Evolutionary conservation across 163 green algal genomes (phyloP).

Genomic region (Scenedesmus sp.): DNA sequence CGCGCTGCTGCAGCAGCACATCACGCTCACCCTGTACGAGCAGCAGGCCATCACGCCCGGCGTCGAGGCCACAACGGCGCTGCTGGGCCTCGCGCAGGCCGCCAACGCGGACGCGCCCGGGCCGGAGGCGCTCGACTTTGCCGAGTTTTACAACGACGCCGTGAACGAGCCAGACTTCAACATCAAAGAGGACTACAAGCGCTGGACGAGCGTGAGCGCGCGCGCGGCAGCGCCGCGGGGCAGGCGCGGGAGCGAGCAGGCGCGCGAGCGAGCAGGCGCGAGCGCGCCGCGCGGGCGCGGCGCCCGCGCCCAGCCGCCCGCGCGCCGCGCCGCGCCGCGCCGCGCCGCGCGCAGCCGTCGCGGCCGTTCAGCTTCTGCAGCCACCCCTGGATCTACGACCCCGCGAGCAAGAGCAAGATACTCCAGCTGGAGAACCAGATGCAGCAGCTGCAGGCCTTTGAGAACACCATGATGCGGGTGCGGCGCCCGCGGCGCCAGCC

Average conservation of each 20-base stretch:
- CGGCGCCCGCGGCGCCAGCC: too few relatives aligned
- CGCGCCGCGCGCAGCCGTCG: slow-evolving; percentile 45
- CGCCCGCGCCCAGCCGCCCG: too few relatives aligned
- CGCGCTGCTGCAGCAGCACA: slow-evolving; percentile 62
- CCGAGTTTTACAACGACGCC: slow-evolving; percentile 81
- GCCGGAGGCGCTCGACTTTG: slow-evolving; percentile 13
- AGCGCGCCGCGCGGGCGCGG: too few relatives aligned
- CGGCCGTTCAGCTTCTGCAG: slow-evolving; percentile 77
- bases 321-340: too few relatives aligned
- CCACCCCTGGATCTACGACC: slow-evolving; percentile 79
- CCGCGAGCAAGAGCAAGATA: slow-evolving; percentile 60
- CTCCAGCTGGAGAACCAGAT: slow-evolving; percentile 69
- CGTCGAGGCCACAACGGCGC: slow-evolving; percentile 29
- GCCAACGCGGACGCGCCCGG: slow-evolving; percentile 53
- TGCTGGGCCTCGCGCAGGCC: slow-evolving; percentile 53
- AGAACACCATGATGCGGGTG: slow-evolving; percentile 39
- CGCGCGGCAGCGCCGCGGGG: too few relatives aligned
- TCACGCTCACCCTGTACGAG: slow-evolving; percentile 66
- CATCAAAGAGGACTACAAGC: slow-evolving; percentile 71
- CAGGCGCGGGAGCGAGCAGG: too few relatives aligned
- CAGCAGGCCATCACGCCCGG: slow-evolving; percentile 53
- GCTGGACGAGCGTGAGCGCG: slow-evolving; percentile 60
- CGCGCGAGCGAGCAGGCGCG: too few relatives aligned
- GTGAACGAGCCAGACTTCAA: slow-evolving; percentile 86
- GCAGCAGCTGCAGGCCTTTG: slow-evolving; percentile 46